A percentile compares a stretch with the other conserved stretches of the same genome.
phyloP scores from a whole-genome alignment of 352 stramenopile genomes.

The Phytophthora idaei region DNA sequence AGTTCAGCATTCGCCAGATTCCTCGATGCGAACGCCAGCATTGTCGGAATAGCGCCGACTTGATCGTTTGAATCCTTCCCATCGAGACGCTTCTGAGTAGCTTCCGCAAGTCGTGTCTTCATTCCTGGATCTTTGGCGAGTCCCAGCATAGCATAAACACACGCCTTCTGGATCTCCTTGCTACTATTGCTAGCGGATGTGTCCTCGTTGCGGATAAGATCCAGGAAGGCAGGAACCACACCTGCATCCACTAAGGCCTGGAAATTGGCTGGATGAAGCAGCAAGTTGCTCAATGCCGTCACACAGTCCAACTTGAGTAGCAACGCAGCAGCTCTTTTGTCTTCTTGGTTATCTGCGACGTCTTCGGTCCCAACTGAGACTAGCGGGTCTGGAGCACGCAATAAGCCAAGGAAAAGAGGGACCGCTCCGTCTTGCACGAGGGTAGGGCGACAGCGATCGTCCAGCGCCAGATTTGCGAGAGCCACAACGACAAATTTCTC shows the following conservation, averaged over 20 bases:
- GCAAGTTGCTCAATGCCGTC: conserved; percentile 80
- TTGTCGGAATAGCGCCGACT: conserved; percentile 64
- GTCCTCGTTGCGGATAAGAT: conserved; percentile 53
- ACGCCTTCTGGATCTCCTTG: conserved; percentile 76
- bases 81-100: conserved; percentile 31
- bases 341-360: conserved; percentile 16
- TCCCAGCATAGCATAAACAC: conserved; percentile 79
- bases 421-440: conserved; percentile 74
- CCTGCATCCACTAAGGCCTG: conserved; percentile 75
- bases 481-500: conserved; percentile 69
- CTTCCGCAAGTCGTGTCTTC: conserved; percentile 69
- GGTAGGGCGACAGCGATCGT: conserved; percentile 64
- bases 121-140: conserved; percentile 72
- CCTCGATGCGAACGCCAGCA: conserved; percentile 69
- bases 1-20: conserved; percentile 64
- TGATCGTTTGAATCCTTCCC: conserved; percentile 30
- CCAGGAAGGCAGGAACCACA: conserved; percentile 71
- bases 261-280: conserved; percentile 85
- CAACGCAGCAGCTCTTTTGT: conserved; percentile 33
- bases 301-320: conserved; percentile 83
- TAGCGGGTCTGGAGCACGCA: conserved; percentile 33
- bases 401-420: conserved; percentile 54
- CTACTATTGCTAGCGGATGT: conserved; percentile 35
- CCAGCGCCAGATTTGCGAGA: conserved; percentile 75
- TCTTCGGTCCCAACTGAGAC: conserved; percentile 2